Base-by-base conservation (phyloP, 1,284 basidiomycete species). In the Ganoderma boninense region DNA sequence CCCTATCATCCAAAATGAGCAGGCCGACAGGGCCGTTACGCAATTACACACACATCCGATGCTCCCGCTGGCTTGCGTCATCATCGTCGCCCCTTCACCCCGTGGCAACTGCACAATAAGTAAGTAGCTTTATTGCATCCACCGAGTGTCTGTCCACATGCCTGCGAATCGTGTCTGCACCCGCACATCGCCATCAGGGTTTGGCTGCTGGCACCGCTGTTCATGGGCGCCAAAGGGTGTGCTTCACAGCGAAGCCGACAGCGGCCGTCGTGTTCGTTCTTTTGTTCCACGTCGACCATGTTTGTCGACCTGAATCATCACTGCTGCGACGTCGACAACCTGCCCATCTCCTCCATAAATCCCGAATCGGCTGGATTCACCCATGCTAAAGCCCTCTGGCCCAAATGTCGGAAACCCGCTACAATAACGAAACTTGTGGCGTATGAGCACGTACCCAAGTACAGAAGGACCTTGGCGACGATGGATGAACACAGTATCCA, bases 1-100 rank as follows among this genome's bases (percentile, higher is more conserved):
- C 67, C 70, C 64, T 70, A 69, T 65, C 13, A 40, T 56, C 68
- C 68, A 74, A 74, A 74, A 61, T 70, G 70, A 72, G 60, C 70
- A 67, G 73, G 68, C 70, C 69, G 46, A 46, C 26, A 54, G 69
- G 69, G 70, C 64, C 71, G 42, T 42, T 65, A 74, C 66, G 70
- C 42, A 29, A 16, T 8, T 5, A n/a, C n/a, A 32, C 29, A 29
- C 7, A 38, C 10, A 46, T 46, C 11, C 23, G 32, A 26, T 18
- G 7, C 4, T 11, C 38, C 26, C 40, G 40, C 13, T 61, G 23
- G 20, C 20, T 60, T 23, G 20, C 16, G 20, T 4, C 2, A 11
- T 8, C 46, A 23, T 43, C 14, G 5, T 18, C 43, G 14, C 43
- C 43, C 11, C 42, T 16, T 14, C 18, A 14, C 43, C 43, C 10